Evolutionary conservation across 2,329 filamentous ascomycete genomes (phyloP), one percentile per base, ranked within the genome.

Genomic region (Thermothelomyces thermophilus): DNA sequence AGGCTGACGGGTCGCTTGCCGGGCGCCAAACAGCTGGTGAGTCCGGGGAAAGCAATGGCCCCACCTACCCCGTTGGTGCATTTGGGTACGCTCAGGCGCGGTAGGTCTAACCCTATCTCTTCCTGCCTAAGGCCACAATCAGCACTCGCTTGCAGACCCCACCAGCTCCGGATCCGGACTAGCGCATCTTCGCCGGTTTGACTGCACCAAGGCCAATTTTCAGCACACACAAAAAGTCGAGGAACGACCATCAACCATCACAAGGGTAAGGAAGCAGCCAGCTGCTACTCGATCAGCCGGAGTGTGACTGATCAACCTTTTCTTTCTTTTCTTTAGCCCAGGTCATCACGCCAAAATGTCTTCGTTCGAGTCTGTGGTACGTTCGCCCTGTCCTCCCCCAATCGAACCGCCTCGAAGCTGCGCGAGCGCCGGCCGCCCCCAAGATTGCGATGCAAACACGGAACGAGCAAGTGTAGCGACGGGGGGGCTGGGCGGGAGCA

Each of bases 341-440:
- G 56, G 56, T 56, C 56, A 55, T 55, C 55, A 55, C 58, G 60
- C 54, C 52, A 58, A 64, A 57, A 64, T 64, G 62, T 64, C 62
- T 57, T 61, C 62, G 49, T 64, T 62, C 55, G 60, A 62, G 58
- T 58, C 57, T 56, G 60, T 62, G 56, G 60, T 62, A 62, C 37
- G 58, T 62, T 39, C 30, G 40, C 39, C 16, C 46, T 20, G 35
- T 39, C 20, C 42, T 35, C 47, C 40, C 37, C 28, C 45, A 51
- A 48, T 54, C 51, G 43, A 44, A 26, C 45, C 43, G 46, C 19
- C 28, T 13, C 13, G 19, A 40, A 51, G 35, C 30, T 36, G 34
- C 44, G 53, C 50, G 43, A 36, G 24, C 20, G 33, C 26, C 37
- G 11, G 41, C 28, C 37, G 34, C 44, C 33, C 28, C 33, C 43